Conservation (phyloP, 768 basidiomycete genomes). For the Boletus rubroflammeus region DNA sequence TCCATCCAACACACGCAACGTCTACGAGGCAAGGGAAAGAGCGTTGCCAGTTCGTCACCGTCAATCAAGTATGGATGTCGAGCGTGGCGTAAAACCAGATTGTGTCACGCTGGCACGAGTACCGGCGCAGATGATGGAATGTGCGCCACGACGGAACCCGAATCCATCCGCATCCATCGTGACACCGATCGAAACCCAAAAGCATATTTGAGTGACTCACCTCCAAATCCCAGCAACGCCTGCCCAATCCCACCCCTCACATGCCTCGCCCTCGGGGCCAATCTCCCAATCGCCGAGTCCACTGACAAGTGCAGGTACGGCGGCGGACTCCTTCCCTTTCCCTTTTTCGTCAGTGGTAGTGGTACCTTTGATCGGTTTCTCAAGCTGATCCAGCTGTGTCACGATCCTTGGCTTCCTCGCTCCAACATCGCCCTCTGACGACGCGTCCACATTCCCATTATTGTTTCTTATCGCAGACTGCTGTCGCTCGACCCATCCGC, state of each 20-base stretch:
- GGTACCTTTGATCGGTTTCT: neutral
- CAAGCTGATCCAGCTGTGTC: slow-evolving; percentile 5
- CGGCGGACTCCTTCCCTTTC: slow-evolving; percentile 13
- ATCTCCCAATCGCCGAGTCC: slow-evolving; percentile 21
- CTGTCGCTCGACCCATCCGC: slow-evolving; percentile 17
- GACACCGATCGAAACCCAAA: neutral
- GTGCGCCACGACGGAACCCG: neutral
- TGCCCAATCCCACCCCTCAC: slow-evolving; percentile 58
- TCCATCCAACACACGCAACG: slow-evolving; percentile 59
- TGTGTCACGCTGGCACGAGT: too few relatives aligned
- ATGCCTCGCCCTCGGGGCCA: slow-evolving; percentile 20
- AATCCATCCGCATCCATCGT: neutral
- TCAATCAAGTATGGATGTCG: neutral
- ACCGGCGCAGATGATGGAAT: neutral
- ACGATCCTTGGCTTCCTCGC: slow-evolving; percentile 18
- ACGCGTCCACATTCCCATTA: neutral
- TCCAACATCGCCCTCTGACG: neutral
- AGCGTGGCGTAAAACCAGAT: neutral
- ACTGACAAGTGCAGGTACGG: neutral
- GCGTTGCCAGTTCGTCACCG: slow-evolving; percentile 2
- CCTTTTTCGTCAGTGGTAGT: slow-evolving; percentile 8
- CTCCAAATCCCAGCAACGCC: slow-evolving; percentile 52
- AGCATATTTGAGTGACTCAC: slow-evolving; percentile 30
- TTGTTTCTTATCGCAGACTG: neutral
- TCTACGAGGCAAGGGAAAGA: slow-evolving; percentile 25